These are phyloP conservation scores for Viola odorata DNA, from an alignment of 345 rosid species.

Conservation along the genomic window DNA sequence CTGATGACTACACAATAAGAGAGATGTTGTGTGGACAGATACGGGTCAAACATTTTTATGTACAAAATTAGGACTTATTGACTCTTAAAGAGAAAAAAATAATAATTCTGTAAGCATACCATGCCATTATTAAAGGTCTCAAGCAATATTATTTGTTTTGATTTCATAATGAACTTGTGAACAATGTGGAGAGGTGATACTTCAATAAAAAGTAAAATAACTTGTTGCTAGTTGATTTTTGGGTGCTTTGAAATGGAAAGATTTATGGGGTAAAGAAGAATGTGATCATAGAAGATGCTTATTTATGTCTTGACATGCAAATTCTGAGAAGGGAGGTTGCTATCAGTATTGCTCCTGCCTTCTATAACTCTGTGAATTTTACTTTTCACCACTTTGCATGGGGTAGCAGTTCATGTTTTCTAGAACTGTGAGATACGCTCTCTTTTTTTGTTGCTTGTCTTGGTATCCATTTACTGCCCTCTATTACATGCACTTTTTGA, in stretches of 20 bases:
- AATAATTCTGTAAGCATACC: not conserved
- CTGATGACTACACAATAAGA: slow-evolving; percentile 63
- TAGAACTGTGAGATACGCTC: not conserved
- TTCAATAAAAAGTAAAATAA: no score
- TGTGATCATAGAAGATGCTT: no score
- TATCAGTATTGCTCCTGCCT: no score
- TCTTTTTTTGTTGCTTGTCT: not conserved
- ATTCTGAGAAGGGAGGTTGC: no score
- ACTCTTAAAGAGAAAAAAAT: not conserved
- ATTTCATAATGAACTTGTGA: not conserved
- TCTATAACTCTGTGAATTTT: not conserved
- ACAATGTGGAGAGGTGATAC: no score
- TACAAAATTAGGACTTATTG: not conserved
- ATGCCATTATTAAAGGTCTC: not conserved
- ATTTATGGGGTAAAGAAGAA: no score
- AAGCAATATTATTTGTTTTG: not conserved
- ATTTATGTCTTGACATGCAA: no score
- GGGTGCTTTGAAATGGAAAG: no score
- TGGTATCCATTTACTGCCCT: not conserved
- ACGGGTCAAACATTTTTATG: slow-evolving; percentile 58
- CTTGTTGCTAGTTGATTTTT: no score
- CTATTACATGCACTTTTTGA: not conserved
- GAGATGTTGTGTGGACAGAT: slow-evolving; percentile 83
- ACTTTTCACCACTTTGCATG: not conserved
- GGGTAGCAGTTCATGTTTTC: not conserved